Evolutionary conservation across 129 eudicot genomes (phyloP).

Genomic region (Lonicera japonica): DNA sequence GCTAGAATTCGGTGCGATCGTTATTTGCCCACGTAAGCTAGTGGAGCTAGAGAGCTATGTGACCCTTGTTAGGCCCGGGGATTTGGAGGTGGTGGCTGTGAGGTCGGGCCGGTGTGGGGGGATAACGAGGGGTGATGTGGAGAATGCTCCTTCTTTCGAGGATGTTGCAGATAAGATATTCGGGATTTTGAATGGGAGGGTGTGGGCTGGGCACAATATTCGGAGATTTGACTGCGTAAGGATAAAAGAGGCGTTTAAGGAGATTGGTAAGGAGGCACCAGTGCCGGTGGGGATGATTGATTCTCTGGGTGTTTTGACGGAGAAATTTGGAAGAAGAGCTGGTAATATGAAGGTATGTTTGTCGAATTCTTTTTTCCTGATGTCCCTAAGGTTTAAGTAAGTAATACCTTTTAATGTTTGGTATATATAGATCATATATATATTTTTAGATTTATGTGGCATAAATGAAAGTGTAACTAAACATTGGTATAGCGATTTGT

Average conservation of each 20-base stretch:
- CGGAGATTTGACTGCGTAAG: conserved; percentile 82
- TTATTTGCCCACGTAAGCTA: conserved; percentile 72
- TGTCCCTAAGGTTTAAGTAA: no score
- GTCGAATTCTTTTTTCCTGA: not conserved
- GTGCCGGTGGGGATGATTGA: conserved; percentile 77
- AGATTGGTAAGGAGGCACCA: conserved; percentile 66
- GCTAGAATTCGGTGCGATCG: conserved; percentile 85
- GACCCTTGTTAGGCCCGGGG: conserved; percentile 77
- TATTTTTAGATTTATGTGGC: no score
- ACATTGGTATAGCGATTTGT: no score
- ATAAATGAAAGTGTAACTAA: no score
- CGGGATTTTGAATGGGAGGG: conserved; percentile 62
- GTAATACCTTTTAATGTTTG: no score
- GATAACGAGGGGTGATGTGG: conserved; percentile 59
- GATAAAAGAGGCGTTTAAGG: conserved; percentile 67
- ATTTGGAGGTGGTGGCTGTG: conserved; percentile 53
- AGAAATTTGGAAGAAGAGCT: conserved; percentile 91
- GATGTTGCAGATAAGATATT: conserved; percentile 75
- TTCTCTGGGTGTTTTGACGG: conserved; percentile 68
- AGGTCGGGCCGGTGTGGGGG: conserved; percentile 62
- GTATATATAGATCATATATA: no score
- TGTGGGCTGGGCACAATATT: conserved; percentile 97
- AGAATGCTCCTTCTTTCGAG: conserved; percentile 59
- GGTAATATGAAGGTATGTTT: conserved; percentile 78
- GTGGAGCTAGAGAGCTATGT: conserved; percentile 73